Evolutionary conservation across 176 grass and related monocot species (phyloP).

Genomic region (Cenchrus fungigraminus): DNA sequence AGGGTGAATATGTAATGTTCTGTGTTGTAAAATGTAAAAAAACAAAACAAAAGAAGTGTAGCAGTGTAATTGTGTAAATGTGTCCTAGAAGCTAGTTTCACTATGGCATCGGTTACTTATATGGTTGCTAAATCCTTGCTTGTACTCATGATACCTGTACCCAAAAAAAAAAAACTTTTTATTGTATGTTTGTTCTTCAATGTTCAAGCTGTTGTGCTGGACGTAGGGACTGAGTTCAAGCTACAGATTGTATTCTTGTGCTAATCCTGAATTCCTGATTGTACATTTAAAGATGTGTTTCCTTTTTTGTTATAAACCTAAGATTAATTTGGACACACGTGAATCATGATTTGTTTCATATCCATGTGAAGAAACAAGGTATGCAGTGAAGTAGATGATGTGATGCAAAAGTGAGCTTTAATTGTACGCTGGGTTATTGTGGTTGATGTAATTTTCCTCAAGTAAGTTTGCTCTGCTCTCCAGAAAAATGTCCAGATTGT

Average conservation of each 20-base stretch:
- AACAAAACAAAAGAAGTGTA: not conserved
- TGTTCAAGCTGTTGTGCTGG: not conserved
- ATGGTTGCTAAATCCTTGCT: not conserved
- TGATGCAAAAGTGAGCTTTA: no score
- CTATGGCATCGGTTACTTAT: not conserved
- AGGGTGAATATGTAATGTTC: not conserved
- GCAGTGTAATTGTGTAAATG: constrained; percentile 31
- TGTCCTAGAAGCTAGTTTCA: not conserved
- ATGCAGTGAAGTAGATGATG: no score
- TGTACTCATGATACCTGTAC: not conserved
- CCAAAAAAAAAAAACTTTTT: no score
- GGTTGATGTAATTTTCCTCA: not conserved
- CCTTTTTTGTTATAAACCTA: not conserved
- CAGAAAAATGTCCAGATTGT: not conserved
- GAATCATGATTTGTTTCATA: no score
- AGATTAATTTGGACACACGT: not conserved
- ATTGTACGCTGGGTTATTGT: not conserved
- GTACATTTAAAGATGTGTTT: not conserved
- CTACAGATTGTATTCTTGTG: not conserved
- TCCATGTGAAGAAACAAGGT: no score
- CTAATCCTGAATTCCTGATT: not conserved
- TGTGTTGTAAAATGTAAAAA: constrained; percentile 21
- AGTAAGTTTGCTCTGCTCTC: no score
- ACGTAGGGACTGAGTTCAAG: not conserved
- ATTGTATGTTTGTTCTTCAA: not conserved